phyloP scores from a whole-genome alignment of 1,284 basidiomycete genomes.

The Naganishia albida region DNA sequence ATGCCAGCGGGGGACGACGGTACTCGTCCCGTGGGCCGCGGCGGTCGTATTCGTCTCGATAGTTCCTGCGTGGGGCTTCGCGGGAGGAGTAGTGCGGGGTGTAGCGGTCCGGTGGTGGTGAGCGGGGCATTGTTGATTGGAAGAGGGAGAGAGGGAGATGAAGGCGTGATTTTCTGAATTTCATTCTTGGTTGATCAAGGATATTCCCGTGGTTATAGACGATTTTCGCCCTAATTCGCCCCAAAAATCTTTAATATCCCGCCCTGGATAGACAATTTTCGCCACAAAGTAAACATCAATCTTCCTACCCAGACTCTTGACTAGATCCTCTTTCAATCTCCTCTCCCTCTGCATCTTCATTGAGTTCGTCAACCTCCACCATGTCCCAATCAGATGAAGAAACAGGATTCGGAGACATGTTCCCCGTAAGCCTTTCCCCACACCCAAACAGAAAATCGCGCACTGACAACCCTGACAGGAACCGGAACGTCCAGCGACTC shows the following conservation, averaged over 20 bases:
- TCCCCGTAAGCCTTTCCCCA: slow-evolving; percentile 24
- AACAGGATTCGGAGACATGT: slow-evolving; percentile 28
- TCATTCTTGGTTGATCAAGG: too few relatives aligned
- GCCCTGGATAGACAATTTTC: neutral
- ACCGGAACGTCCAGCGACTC: slow-evolving; percentile 30
- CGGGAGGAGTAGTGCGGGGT: slow-evolving; percentile 1
- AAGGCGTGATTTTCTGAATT: neutral
- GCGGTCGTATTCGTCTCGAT: slow-evolving; percentile 18
- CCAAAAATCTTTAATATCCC: too few relatives aligned
- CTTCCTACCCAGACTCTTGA: neutral
- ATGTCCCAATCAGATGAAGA: slow-evolving; percentile 59
- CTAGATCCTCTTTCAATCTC: neutral
- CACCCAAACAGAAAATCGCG: neutral
- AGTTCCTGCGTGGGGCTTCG: neutral
- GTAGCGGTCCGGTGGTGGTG: slow-evolving; percentile 17
- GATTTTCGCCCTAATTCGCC: too few relatives aligned
- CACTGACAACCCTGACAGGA: slow-evolving; percentile 20
- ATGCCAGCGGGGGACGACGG: neutral
- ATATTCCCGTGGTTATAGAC: too few relatives aligned
- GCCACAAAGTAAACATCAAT: slow-evolving; percentile 7
- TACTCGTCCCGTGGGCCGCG: slow-evolving; percentile 11
- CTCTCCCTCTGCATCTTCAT: slow-evolving; percentile 73
- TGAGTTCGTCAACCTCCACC: slow-evolving; percentile 74
- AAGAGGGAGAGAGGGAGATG: neutral
- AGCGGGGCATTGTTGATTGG: slow-evolving; percentile 15